These are phyloP conservation scores for Cynanchum wilfordii DNA, from an alignment of 257 asterid species.

Conservation along the genomic window DNA sequence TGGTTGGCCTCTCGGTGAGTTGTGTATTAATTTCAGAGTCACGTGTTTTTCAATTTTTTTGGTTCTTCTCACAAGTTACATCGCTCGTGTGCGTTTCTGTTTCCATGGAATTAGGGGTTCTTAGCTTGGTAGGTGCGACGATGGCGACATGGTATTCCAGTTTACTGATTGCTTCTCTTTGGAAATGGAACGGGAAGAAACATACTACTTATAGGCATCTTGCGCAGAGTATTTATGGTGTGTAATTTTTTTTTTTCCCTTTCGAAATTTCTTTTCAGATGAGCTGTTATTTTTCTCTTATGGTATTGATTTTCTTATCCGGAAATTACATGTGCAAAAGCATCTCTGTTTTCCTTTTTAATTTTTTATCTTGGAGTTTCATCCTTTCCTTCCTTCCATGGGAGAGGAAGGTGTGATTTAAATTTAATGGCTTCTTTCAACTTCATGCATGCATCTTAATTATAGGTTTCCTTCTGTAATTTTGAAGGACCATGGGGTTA, in stretches of 20 bases:
- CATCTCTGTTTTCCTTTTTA: too few relatives aligned
- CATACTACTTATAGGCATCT: slow-evolving; percentile 53
- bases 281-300: background rate
- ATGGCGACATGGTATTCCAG: slow-evolving; percentile 59
- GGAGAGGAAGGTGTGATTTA: background rate
- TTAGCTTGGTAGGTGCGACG: slow-evolving; percentile 47
- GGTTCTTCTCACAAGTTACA: too few relatives aligned
- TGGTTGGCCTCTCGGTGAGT: slow-evolving; percentile 54
- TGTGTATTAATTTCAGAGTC: background rate
- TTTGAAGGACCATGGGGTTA: slow-evolving; percentile 61
- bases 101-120: slow-evolving; percentile 25
- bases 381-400: background rate
- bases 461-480: background rate
- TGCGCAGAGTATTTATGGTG: slow-evolving; percentile 51
- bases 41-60: too few relatives aligned
- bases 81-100: background rate
- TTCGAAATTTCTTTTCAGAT: background rate
- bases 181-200: slow-evolving; percentile 60
- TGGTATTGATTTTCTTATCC: background rate
- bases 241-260: background rate
- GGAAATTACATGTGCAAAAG: background rate
- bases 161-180: slow-evolving; percentile 49
- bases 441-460: background rate
- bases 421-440: background rate
- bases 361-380: background rate